A percentile compares a stretch with the other conserved stretches of the same genome.
phyloP scores from a whole-genome alignment of 2,329 filamentous ascomycete species.

The Phyllosticta ampelicida region DNA sequence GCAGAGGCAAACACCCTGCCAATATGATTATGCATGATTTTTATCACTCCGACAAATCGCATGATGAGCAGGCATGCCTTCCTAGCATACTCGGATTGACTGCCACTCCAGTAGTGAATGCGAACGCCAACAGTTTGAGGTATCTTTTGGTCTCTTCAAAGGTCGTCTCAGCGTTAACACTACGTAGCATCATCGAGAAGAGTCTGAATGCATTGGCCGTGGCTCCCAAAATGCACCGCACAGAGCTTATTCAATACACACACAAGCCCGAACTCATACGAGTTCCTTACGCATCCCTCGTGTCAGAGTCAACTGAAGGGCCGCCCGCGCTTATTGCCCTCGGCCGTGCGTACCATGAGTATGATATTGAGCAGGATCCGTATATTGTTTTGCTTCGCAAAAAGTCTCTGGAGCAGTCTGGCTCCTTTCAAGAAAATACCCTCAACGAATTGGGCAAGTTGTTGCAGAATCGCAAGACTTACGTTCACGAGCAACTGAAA shows the following conservation, averaged over 20 bases:
- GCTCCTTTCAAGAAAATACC: slow-evolving; percentile 14
- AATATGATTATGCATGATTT: slow-evolving; percentile 62
- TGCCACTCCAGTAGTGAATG: slow-evolving; percentile 63
- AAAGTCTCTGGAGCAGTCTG: slow-evolving; percentile 15
- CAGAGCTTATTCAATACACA: slow-evolving; percentile 57
- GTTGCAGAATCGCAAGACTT: slow-evolving; percentile 23
- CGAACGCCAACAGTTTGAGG: slow-evolving; percentile 44
- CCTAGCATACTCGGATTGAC: slow-evolving; percentile 70
- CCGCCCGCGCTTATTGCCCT: slow-evolving; percentile 16
- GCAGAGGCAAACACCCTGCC: slow-evolving; percentile 51
- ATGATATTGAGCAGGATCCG: slow-evolving; percentile 30
- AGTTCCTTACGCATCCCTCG: slow-evolving; percentile 15
- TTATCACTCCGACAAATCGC: slow-evolving; percentile 45
- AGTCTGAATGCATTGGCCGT: slow-evolving; percentile 60
- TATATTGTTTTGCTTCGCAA: slow-evolving; percentile 26
- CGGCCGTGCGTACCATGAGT: slow-evolving; percentile 14
- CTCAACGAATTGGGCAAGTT: slow-evolving; percentile 2
- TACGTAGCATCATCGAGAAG: slow-evolving; percentile 46
- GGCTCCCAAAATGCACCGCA: slow-evolving; percentile 57
- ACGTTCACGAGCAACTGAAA: slow-evolving; percentile 29
- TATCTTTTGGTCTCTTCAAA: slow-evolving; percentile 16
- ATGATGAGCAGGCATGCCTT: slow-evolving; percentile 23
- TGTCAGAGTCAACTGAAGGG: background rate
- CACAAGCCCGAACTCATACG: slow-evolving; percentile 51
- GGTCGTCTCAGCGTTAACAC: slow-evolving; percentile 12